A percentile compares a stretch with the other conserved stretches of the same genome.
These are phyloP conservation scores for Cenococcum geophilum DNA, from an alignment of 495 filamentous ascomycete genomes.

Conservation along the genomic window DNA sequence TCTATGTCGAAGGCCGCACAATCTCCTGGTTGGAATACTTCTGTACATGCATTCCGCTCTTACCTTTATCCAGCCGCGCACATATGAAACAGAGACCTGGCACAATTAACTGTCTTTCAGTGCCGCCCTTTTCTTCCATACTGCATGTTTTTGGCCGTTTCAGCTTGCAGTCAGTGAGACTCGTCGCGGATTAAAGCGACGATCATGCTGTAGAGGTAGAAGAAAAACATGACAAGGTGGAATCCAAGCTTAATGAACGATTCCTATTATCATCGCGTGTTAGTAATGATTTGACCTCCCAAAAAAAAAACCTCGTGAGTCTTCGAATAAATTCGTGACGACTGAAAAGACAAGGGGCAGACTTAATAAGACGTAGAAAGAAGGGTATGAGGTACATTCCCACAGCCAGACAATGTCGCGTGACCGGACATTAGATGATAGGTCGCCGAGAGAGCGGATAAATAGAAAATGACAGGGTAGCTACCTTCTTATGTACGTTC, in stretches of 20 bases:
- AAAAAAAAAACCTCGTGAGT: no score
- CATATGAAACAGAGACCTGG: neutral
- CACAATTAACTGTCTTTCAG: neutral
- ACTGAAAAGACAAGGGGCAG: no score
- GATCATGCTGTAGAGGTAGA: constrained; percentile 99
- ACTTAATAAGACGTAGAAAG: no score
- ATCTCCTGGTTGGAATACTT: neutral
- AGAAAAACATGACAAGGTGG: constrained; percentile 99
- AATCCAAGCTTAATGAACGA: constrained; percentile 99
- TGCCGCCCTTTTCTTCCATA: constrained; percentile 5
- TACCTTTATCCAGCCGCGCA: neutral
- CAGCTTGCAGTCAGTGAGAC: constrained; percentile 57
- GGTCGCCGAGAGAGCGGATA: neutral
- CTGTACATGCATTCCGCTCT: neutral
- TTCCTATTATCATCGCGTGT: constrained; percentile 55
- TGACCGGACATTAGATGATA: neutral
- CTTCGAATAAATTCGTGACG: no score
- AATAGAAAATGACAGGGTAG: constrained; percentile 19
- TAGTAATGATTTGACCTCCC: constrained; percentile 7
- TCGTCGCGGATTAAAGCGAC: constrained; percentile 96
- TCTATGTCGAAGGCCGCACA: no score
- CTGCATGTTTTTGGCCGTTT: constrained; percentile 30
- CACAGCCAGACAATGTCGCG: neutral
- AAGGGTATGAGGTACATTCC: no score
- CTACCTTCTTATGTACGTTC: constrained; percentile 97